Conservation (phyloP, 1,284 basidiomycete species). For the Cryptococcus sp. region DNA sequence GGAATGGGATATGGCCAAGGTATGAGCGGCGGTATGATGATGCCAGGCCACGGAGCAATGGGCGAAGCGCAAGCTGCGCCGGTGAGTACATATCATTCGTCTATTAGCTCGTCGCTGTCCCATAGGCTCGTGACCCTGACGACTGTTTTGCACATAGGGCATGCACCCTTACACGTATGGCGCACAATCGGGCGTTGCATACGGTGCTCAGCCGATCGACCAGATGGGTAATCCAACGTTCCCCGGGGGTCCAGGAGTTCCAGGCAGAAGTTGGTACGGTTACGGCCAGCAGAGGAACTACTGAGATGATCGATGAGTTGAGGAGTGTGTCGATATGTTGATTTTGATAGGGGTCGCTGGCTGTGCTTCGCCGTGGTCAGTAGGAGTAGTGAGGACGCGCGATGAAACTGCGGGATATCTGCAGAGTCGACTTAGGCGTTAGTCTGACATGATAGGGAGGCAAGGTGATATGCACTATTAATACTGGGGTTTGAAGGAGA, state of each 20-base stretch:
- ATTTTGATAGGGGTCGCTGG: too few relatives aligned
- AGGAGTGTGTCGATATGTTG: too few relatives aligned
- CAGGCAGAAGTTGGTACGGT: constrained; percentile 28
- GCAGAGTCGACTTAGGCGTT: too few relatives aligned
- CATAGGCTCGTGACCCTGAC: neutral
- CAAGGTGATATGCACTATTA: too few relatives aligned
- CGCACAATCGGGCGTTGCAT: constrained; percentile 36
- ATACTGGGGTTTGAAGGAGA: too few relatives aligned
- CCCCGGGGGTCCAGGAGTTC: constrained; percentile 28
- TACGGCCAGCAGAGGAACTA: constrained; percentile 32
- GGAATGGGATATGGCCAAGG: constrained; percentile 11
- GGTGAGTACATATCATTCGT: constrained; percentile 20
- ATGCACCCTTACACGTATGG: constrained; percentile 46
- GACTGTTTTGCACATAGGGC: constrained; percentile 21
- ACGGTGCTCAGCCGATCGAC: constrained; percentile 38
- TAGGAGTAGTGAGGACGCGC: too few relatives aligned
- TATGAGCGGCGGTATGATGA: constrained; percentile 14
- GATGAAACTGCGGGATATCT: too few relatives aligned
- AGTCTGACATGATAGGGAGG: too few relatives aligned
- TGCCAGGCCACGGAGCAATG: constrained; percentile 20
- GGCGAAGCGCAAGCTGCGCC: constrained; percentile 39
- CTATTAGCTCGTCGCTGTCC: neutral
- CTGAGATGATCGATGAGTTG: neutral
- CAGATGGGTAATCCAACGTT: constrained; percentile 39
- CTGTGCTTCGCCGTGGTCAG: too few relatives aligned